These are phyloP conservation scores for Vigna unguiculata DNA, from an alignment of 306 rosid species.

Conservation along the genomic window DNA sequence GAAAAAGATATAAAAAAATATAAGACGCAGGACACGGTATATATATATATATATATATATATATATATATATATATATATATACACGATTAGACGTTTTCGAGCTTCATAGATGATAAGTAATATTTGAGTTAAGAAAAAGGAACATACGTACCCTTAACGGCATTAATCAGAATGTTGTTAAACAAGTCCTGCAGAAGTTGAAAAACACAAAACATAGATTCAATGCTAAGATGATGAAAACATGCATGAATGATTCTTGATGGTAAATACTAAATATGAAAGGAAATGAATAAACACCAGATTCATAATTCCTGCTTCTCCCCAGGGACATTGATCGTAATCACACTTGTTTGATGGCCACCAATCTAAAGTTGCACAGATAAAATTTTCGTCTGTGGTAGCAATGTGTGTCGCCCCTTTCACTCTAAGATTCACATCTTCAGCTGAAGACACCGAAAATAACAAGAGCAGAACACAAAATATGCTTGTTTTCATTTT, in stretches of 20 bases:
- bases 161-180: slow-evolving; percentile 58
- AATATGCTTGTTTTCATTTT: slow-evolving; percentile 24
- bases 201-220: background rate
- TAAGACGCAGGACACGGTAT: no score
- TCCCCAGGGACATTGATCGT: slow-evolving; percentile 67
- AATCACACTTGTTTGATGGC: slow-evolving; percentile 70
- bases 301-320: slow-evolving; percentile 56
- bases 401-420: slow-evolving; percentile 53
- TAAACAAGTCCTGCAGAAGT: slow-evolving; percentile 58
- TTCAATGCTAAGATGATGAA: background rate
- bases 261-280: background rate
- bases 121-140: background rate
- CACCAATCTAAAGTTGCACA: slow-evolving; percentile 85
- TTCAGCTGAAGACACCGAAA: slow-evolving; percentile 44
- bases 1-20: no score
- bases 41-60: no score
- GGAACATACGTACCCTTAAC: slow-evolving; percentile 53
- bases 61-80: no score
- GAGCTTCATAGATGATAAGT: no score
- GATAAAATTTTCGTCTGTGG: slow-evolving; percentile 60
- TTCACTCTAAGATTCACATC: slow-evolving; percentile 48
- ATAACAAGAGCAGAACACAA: slow-evolving; percentile 21
- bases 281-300: slow-evolving; percentile 39
- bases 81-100: no score
- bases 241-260: background rate